These are phyloP conservation scores for Dillenia suffruticosa DNA, from an alignment of 164 flowering plant species.

Conservation along the genomic window DNA sequence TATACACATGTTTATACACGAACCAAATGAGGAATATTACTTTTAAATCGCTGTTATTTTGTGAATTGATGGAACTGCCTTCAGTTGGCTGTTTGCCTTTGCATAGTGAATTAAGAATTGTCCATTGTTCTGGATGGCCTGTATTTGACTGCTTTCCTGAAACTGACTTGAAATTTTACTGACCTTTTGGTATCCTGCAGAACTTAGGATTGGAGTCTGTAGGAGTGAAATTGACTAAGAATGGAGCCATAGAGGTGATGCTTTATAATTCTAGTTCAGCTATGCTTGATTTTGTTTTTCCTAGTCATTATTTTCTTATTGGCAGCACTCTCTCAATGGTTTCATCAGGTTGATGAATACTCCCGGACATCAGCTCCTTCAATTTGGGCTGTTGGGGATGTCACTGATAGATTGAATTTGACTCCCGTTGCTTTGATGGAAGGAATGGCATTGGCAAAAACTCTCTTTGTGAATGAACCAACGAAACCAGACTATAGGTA, in stretches of 20 bases:
- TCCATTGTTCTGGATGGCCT: too few species aligned
- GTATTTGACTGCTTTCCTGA: not conserved
- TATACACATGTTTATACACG: not conserved
- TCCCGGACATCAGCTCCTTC: conserved; percentile 90
- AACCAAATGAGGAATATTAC: too few species aligned
- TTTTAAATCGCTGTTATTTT: too few species aligned
- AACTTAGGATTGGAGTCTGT: conserved; percentile 76
- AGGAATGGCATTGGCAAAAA: conserved; percentile 88
- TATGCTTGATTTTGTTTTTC: not conserved
- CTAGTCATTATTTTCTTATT: not conserved
- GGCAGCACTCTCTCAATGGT: not conserved
- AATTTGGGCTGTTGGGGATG: conserved; percentile 99
- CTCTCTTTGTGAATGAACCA: conserved; percentile 81
- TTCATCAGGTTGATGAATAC: conserved; percentile 81
- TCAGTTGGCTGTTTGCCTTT: too few species aligned
- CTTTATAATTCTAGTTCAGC: not conserved
- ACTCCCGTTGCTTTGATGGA: conserved; percentile 99
- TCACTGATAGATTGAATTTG: conserved; percentile 84
- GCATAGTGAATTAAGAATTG: too few species aligned
- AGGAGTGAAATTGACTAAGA: conserved; percentile 69
- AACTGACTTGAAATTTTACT: not conserved
- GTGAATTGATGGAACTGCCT: too few species aligned
- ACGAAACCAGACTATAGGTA: conserved; percentile 81
- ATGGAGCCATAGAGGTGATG: conserved; percentile 87
- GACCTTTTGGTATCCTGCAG: conserved; percentile 33